phyloP scores from a whole-genome alignment of 2,329 filamentous ascomycete species.

The Aspergillus sp. region DNA sequence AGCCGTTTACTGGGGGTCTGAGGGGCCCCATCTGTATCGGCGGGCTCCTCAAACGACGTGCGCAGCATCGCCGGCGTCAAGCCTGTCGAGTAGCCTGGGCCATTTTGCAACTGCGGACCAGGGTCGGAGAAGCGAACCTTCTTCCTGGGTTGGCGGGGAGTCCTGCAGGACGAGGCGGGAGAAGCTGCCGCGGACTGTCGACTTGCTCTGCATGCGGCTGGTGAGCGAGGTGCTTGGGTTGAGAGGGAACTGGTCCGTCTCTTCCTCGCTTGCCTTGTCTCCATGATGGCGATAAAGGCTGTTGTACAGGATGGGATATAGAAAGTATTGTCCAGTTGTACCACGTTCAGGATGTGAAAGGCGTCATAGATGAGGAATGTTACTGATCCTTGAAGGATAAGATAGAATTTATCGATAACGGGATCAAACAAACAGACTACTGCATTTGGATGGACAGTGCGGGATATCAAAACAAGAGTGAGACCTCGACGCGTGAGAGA shows the following conservation, averaged over 20 bases:
- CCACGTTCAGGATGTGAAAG: neutral
- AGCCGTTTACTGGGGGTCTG: constrained; percentile 26
- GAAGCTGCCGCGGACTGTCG: neutral
- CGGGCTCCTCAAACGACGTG: constrained; percentile 33
- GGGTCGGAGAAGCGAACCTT: constrained; percentile 47
- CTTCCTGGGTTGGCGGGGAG: constrained; percentile 37
- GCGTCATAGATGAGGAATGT: neutral
- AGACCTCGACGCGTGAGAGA: constrained; percentile 16
- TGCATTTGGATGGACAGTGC: neutral
- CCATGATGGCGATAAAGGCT: constrained; percentile 16
- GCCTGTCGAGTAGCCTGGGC: constrained; percentile 34
- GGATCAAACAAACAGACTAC: constrained; percentile 2
- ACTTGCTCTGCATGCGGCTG: constrained; percentile 4
- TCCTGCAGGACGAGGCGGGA: constrained; percentile 13
- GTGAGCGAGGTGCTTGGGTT: constrained; percentile 2
- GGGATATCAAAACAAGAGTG: neutral
- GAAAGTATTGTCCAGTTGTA: too few relatives aligned
- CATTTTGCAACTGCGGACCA: constrained; percentile 25
- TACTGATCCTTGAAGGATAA: neutral
- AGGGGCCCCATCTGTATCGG: constrained; percentile 18
- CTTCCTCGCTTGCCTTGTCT: constrained; percentile 26
- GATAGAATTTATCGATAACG: neutral
- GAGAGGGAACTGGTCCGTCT: constrained; percentile 22
- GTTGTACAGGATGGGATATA: neutral
- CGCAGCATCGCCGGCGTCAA: constrained; percentile 44